Conservation (phyloP, 2,329 filamentous ascomycete genomes). For the Aspergillus sp. region DNA sequence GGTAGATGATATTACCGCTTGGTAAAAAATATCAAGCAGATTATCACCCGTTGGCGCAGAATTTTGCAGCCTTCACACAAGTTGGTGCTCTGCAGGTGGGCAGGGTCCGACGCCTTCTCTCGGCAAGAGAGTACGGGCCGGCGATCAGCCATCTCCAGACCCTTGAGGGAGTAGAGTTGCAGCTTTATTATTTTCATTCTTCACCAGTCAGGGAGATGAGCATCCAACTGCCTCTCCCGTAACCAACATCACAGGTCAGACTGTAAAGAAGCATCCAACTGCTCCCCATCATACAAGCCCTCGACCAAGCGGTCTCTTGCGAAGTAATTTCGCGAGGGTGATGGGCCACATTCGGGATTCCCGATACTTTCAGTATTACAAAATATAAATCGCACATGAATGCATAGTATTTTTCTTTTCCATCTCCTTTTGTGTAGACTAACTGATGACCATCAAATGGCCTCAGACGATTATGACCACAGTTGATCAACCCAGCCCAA, state of each 20-base stretch:
- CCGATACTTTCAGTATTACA: constrained; percentile 10
- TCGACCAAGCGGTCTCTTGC: constrained; percentile 9
- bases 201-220: constrained; percentile 41
- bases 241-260: constrained; percentile 33
- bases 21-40: constrained; percentile 54
- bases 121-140: constrained; percentile 20
- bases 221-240: constrained; percentile 43
- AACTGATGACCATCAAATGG: not conserved
- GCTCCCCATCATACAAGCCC: constrained; percentile 40
- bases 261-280: constrained; percentile 46
- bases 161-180: constrained; percentile 34
- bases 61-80: constrained; percentile 24
- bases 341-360: constrained; percentile 17
- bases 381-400: constrained; percentile 1
- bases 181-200: constrained; percentile 32
- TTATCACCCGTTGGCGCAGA: constrained; percentile 27
- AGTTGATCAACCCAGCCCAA: not conserved
- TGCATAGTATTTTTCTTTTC: not conserved
- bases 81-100: constrained; percentile 12
- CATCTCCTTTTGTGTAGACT: not conserved
- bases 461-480: not conserved
- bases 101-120: constrained; percentile 14
- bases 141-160: constrained; percentile 12
- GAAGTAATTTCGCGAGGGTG: constrained; percentile 15
- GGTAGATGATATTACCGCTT: constrained; percentile 93